Evolutionary conservation across 1,284 basidiomycete genomes (phyloP).

Genomic region (Laetiporus sulphureus): DNA sequence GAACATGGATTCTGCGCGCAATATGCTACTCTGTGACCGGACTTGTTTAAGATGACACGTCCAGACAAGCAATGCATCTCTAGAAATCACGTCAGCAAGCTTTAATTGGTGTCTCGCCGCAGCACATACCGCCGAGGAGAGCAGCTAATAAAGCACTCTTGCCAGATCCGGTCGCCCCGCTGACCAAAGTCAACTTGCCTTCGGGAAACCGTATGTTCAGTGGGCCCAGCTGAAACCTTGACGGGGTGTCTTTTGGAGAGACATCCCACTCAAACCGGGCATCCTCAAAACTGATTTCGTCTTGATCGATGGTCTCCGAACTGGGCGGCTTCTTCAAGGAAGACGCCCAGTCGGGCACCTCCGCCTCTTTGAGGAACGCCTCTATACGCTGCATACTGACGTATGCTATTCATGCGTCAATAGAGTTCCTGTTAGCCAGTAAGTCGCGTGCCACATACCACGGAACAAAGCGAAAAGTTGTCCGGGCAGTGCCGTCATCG

Average conservation of each 20-base stretch:
- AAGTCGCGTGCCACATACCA: constrained; percentile 31
- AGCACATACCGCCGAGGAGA: constrained; percentile 51
- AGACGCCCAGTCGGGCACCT: constrained; percentile 63
- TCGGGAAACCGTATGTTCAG: constrained; percentile 53
- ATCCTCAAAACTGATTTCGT: constrained; percentile 43
- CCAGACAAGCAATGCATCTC: constrained; percentile 69
- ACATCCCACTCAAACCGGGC: constrained; percentile 55
- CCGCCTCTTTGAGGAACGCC: constrained; percentile 51
- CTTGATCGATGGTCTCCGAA: constrained; percentile 8
- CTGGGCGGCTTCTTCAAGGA: constrained; percentile 32
- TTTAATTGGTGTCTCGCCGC: neutral
- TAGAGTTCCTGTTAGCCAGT: neutral
- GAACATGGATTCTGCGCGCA: constrained; percentile 65
- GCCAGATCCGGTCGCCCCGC: constrained; percentile 74
- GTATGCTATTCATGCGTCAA: constrained; percentile 36
- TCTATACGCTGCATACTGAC: constrained; percentile 69
- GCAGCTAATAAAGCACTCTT: constrained; percentile 69
- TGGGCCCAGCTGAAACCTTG: constrained; percentile 47
- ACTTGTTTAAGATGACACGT: constrained; percentile 55
- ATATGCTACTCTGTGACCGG: constrained; percentile 54
- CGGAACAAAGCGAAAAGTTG: constrained; percentile 60
- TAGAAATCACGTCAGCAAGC: constrained; percentile 17
- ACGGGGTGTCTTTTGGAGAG: constrained; percentile 22
- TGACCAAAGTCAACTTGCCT: constrained; percentile 58
- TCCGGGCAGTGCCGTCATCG: constrained; percentile 56